Base-by-base conservation (phyloP, 169 alveolate genomes). In the Condylostoma magnum region DNA sequence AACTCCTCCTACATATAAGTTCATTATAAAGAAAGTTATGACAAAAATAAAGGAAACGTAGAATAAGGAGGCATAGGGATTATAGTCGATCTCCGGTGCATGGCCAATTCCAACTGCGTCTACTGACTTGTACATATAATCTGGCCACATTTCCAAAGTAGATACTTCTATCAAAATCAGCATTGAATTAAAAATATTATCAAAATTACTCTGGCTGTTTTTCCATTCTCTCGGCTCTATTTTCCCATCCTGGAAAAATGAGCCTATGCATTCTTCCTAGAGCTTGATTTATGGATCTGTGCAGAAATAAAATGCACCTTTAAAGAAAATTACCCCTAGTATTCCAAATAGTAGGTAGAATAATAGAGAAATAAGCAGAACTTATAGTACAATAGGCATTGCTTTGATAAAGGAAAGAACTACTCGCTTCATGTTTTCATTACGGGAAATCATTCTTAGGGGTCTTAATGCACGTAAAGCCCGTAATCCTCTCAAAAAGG, bases 61-160 rank as follows among this genome's bases (percentile, higher is more conserved):
- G 25, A 73, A 78, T 48, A 90, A 41, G 8, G 89, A 60, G 10
- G 84, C 77, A 34, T 63, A 55, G 3, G 86, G 89, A 18, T 75
- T 76, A 28, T 70, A 46, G 57, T 82, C 76, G 6, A 60, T 53
- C 4, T 36, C 54, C 15, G 85, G 86, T 4, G 87, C 86, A 18
- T 47, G 43, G 25, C 75, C 89, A 36, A 55, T 44, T 6, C 80
- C 80, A 0, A 28, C 22, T 3, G 82, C 71, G 68, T 89, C 95
- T 2, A 84, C 77, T 27, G 78, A 85, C 50, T 73, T 57, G 74
- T 69, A 82, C 79, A 87, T 68, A 25, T 78, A 69, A 54, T 78
- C 74, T 15, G 92, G 90, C 95, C 97, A 93, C 28, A 77, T 88
- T 76, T 93, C 97, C n/a, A 88, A 60, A 34, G 95, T 88, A 36